Evolutionary conservation across 2,329 filamentous ascomycete genomes (phyloP), one percentile per base, ranked within the genome.

Genomic region (Penicillium griseofulvum): DNA sequence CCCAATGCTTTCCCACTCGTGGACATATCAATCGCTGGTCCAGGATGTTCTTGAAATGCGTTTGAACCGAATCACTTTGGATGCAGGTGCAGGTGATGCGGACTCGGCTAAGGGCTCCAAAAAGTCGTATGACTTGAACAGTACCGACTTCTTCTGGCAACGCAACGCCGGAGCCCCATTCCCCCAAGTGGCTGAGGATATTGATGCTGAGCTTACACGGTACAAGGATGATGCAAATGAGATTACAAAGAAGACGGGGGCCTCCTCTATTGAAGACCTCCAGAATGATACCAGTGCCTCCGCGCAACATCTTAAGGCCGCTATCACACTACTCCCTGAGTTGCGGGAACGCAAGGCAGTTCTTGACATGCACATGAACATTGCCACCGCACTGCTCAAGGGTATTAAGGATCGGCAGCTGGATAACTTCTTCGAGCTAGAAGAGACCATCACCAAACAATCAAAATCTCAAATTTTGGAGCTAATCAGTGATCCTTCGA

Each of bases 341-440:
- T 81, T 99, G 62, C 83, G 91, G 60, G 94, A 97, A 73, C 87
- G 94, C 56, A 99, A 99, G 72, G 87, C 87, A n/a, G 83, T 88
- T 19, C 83, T 99, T 5, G 94, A 97, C 70, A 97, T 97, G 89
- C 94, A 99, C 73, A 99, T 99, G 94, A 97, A 96, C 71, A 96
- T 97, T 56, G 81, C 95, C 4, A 93, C 92, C 1, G 90, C 90
- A 1, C 71, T 88, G 10, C 74, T 88, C 54, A 84, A 87, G 65
- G 92, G 91, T 1, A 96, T 97, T 74, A 97, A 97, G 71, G 90
- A 96, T 65, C 87, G 94, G 16, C 92, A 97, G 72, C 80, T 99
- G 6, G 94, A 99, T 71, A 94, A 94, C 71, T 99, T 90, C 75
- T 99, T 95, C 77, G 91, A 97, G 70, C 79, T 96, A 6, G 95